phyloP scores from a whole-genome alignment of 2,329 filamentous ascomycete species.

The Incumbomyces lentus region DNA sequence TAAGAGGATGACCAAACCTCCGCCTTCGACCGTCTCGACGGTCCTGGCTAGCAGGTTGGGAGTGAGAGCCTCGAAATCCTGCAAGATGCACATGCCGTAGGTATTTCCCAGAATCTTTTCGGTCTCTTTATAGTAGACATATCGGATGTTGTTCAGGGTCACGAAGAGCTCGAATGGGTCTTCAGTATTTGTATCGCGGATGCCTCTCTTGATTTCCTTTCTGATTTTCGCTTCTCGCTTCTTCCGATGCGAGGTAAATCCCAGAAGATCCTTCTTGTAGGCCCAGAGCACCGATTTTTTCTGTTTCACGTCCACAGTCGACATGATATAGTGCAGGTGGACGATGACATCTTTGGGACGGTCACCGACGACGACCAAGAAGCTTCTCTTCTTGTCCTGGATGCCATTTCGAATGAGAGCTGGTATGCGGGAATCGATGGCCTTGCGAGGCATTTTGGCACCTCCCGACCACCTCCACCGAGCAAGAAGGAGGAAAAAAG shows the following conservation, averaged over 20 bases:
- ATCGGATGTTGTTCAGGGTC: constrained; percentile 91
- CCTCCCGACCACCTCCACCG: constrained; percentile 4
- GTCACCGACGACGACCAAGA: constrained; percentile 94
- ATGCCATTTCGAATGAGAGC: constrained; percentile 84
- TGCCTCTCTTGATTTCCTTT: constrained; percentile 85
- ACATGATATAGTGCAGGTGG: constrained; percentile 86
- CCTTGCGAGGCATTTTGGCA: constrained; percentile 33
- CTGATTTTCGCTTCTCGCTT: constrained; percentile 98
- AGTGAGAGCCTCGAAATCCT: constrained; percentile 95
- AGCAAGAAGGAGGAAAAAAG: neutral
- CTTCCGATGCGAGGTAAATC: constrained; percentile 91
- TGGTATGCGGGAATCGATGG: constrained; percentile 78
- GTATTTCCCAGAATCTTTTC: constrained; percentile 98
- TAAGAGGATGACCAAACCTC: constrained; percentile 78
- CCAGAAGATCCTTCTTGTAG: constrained; percentile 94
- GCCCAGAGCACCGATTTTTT: constrained; percentile 97
- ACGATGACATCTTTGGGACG: constrained; percentile 94
- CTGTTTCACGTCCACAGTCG: constrained; percentile 78
- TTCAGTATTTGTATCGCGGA: constrained; percentile 80
- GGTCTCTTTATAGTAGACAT: constrained; percentile 99
- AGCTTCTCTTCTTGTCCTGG: constrained; percentile 92
- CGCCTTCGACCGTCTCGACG: constrained; percentile 95
- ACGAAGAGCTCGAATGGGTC: constrained; percentile 97
- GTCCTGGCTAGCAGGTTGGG: constrained; percentile 93
- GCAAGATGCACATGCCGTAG: constrained; percentile 95